Evolutionary conservation across 768 basidiomycete genomes (phyloP), one percentile per base, ranked within the genome.

Genomic region (Tylopilus balloui): DNA sequence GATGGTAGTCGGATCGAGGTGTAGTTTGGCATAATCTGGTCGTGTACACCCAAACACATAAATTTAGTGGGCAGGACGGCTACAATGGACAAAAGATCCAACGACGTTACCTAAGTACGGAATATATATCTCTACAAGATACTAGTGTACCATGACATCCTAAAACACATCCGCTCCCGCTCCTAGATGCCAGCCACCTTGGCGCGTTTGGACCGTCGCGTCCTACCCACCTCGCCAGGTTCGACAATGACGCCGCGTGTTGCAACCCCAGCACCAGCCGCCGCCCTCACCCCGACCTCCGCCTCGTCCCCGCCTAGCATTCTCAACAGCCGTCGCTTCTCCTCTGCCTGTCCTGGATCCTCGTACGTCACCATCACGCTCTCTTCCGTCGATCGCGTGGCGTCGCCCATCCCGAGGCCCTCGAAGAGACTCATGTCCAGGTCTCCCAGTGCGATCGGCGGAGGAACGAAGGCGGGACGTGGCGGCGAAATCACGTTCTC

Each of bases 321-420:
- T 46, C 66, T 73, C 76, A 84, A 73, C 55, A 87, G 59, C 60
- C 77, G 71, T 51, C 73, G 69, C 64, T 77, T 77, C 64, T 84
- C 83, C 41, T 77, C 78, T 34, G 69, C 64, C 67, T 86, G 80
- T 19, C 66, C 77, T 2, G 84, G 83, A 64, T 88, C 85, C 60
- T 84, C 83, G 53, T 87, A 88, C 49, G 71, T 73, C 9, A 88
- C 83, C 6, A 76, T 71, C 63, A 80, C 68, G 55, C 76, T 75
- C 54, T 75, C 72, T n/a, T 76, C 74, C 14, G 58, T 60, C 44
- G 57, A 58, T 13, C 50, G 53, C 46, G 38, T 42, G 3, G 13
- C 39, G 6, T 13, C 20, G 28, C 25, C 25, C 27, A 24, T 23
- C 11, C 46, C 61, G 10, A 57, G 11, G 21, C 56, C 64, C 19